Percentiles rank a stretch among this genome's conserved stretches.
These are phyloP conservation scores for Eimeria necatrix DNA, from an alignment of 169 alveolate species.

Conservation along the genomic window DNA sequence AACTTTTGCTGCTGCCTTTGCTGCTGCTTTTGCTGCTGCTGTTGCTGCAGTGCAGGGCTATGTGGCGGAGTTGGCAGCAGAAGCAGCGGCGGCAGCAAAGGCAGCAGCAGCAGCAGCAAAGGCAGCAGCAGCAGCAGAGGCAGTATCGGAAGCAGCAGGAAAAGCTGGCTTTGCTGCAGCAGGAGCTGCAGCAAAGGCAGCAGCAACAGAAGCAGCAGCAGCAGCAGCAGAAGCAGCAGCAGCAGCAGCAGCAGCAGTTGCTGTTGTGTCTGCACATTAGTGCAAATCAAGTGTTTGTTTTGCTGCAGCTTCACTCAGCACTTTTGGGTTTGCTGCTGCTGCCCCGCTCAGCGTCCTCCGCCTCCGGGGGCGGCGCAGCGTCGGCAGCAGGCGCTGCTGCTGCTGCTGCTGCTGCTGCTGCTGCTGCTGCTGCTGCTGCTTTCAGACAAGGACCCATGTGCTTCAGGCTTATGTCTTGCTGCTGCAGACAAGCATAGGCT, in stretches of 20 bases:
- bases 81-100: neutral
- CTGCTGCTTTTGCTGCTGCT: conserved; percentile 5
- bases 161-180: neutral
- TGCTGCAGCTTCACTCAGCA: neutral
- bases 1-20: neutral
- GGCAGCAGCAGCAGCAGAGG: conserved; percentile 13
- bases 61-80: neutral
- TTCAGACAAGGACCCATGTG: conserved; percentile 51
- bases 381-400: conserved; percentile 36
- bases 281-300: neutral
- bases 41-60: neutral
- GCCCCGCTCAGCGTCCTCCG: neutral
- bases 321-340: neutral
- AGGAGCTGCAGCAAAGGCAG: conserved; percentile 1
- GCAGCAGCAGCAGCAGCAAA: conserved; percentile 21
- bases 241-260: conserved; percentile 2
- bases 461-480: neutral
- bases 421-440: conserved; percentile 4
- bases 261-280: neutral
- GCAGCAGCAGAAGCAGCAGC: conserved; percentile 40
- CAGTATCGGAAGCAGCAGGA: neutral
- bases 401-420: conserved; percentile 8
- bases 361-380: neutral
- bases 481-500: conserved; percentile 53
- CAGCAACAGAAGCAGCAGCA: neutral